phyloP scores from a whole-genome alignment of 1,284 basidiomycete genomes.

The Moesziomyces globuligerus region DNA sequence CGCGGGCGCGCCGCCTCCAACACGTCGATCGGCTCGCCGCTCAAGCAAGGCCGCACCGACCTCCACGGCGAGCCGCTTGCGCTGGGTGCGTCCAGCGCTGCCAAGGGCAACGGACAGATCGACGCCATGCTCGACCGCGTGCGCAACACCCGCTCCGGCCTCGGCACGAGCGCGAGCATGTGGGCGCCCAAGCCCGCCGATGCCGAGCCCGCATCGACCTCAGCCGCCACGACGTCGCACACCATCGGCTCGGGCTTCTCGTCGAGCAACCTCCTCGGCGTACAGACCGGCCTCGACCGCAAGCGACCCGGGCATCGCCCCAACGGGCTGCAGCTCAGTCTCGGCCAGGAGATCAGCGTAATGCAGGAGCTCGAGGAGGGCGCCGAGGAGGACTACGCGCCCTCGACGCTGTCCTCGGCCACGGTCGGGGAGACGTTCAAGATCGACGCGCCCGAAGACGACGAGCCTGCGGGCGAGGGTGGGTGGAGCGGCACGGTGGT shows the following conservation, averaged over 20 bases:
- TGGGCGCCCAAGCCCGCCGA: constrained; percentile 45
- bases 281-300: constrained; percentile 29
- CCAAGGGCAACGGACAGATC: constrained; percentile 19
- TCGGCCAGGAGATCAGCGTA: constrained; percentile 47
- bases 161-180: constrained; percentile 42
- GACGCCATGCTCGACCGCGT: constrained; percentile 49
- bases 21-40: constrained; percentile 29
- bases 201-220: constrained; percentile 2
- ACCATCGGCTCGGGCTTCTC: constrained; percentile 25
- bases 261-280: constrained; percentile 28
- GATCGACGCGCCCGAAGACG: constrained; percentile 21
- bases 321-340: constrained; percentile 46
- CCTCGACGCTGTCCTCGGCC: constrained; percentile 27
- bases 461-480: constrained; percentile 3
- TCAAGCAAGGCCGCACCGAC: constrained; percentile 23
- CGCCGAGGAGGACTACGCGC: constrained; percentile 33
- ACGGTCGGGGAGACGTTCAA: constrained; percentile 16
- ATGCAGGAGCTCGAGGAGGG: constrained; percentile 48
- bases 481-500: constrained; percentile 43
- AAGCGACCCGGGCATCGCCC: constrained; percentile 39
- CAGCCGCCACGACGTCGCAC: constrained; percentile 9
- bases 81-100: constrained; percentile 14
- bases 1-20: constrained; percentile 28
- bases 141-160: constrained; percentile 30
- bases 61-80: constrained; percentile 22